Base-by-base conservation (phyloP, 352 stramenopile genomes). In the Pythium volutum region DNA sequence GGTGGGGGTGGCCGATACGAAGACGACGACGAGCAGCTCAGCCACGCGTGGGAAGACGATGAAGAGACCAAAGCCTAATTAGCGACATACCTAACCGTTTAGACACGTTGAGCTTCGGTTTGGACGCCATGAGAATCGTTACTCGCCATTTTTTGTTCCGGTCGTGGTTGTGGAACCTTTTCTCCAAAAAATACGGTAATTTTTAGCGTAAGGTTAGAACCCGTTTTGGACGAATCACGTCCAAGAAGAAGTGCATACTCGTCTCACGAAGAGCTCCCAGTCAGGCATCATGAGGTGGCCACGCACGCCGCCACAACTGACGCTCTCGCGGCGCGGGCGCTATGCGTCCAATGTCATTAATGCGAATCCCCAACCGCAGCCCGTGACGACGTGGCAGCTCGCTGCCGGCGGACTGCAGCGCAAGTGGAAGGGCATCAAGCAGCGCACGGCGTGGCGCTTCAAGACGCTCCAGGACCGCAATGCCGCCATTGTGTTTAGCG, bases 381-480 rank as follows among this genome's bases (percentile, higher is more conserved):
- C 57, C 14, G 71, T 76, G 9, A 92, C 85, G 31, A 92, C 85
- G 50, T 94, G 85, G 85, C 62, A 85, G 48, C 62, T 94, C 27
- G 85, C 83, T n/a, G 79, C 81, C 5, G 77, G 76, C 11, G 79
- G 85, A 7, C 68, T 94, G 47, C 84, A 92, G 65, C 73, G 81
- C 59, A 91, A 94, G 68, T 92, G 81, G 81, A 81, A 87, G 48
- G 79, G 79, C 22, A 64, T 94, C 56, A 94, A 94, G 64, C 85
- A 87, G 67, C 77, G 85, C 42, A 94, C 85, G 4, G 79, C 71
- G 15, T 94, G 85, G 85, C 77, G 81, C 39, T 94, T 89, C 71
- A 81, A 79, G 57, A 86, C 83, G 54, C 69, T 92, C n/a, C 87
- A 92, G 50, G 77, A 92, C 67, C 65, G 73, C 29, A 74, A 88